Evolutionary conservation across 2,329 filamentous ascomycete species (phyloP).

Genomic region (Periglandula ipomoeae): DNA sequence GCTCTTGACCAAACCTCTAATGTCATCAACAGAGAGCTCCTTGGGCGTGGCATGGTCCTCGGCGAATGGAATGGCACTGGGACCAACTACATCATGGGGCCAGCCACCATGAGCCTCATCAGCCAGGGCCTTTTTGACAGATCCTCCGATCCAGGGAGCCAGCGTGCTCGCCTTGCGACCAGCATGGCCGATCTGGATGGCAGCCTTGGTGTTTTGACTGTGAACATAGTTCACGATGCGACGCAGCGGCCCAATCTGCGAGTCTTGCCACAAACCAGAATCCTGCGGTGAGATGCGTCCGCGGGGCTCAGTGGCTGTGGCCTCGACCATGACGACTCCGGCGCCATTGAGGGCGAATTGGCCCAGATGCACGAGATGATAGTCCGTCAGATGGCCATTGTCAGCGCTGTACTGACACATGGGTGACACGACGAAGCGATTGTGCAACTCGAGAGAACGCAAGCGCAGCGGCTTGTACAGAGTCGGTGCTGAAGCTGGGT

Average conservation of each 20-base stretch:
- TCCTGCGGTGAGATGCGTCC: conserved; percentile 80
- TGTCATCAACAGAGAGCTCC: conserved; percentile 60
- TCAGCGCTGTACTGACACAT: conserved; percentile 53
- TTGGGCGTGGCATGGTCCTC: conserved; percentile 52
- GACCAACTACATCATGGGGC: conserved; percentile 44
- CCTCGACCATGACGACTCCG: conserved; percentile 67
- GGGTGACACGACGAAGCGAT: conserved; percentile 49
- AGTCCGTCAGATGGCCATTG: conserved; percentile 64
- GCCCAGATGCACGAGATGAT: conserved; percentile 65
- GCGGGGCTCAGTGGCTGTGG: conserved; percentile 63
- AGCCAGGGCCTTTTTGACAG: conserved; percentile 43
- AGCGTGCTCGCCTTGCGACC: conserved; percentile 58
- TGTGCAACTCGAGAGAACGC: conserved; percentile 41
- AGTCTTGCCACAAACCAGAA: conserved; percentile 73
- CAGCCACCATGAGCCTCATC: conserved; percentile 43
- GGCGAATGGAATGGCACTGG: conserved; percentile 49
- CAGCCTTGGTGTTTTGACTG: conserved; percentile 66
- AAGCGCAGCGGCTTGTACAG: conserved; percentile 48
- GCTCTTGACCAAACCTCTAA: conserved; percentile 52
- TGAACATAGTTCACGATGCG: conserved; percentile 71
- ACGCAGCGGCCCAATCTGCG: conserved; percentile 64
- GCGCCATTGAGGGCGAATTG: conserved; percentile 70
- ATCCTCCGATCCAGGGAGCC: conserved; percentile 51
- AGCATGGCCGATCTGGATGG: conserved; percentile 74
- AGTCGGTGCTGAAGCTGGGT: conserved; percentile 34